These are phyloP conservation scores for Umbellularia californica DNA, from an alignment of 164 flowering plant species.

Conservation along the genomic window DNA sequence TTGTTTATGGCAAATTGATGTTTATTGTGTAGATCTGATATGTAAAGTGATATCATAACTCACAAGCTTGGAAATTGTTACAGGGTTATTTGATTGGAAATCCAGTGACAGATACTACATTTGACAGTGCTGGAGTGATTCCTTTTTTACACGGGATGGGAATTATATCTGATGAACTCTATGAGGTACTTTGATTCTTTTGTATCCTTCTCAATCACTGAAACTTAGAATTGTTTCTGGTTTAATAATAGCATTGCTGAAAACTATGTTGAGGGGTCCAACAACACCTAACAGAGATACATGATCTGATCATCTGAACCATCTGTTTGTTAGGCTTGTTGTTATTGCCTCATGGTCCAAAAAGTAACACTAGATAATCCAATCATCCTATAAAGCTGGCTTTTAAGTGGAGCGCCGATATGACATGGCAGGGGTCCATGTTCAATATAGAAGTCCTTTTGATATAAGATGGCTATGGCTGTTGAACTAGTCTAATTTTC, in stretches of 20 bases:
- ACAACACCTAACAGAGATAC: neutral
- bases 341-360: neutral
- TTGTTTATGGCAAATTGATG: neutral
- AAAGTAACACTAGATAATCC: neutral
- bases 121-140: neutral
- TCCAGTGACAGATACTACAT: neutral
- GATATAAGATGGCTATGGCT: too few relatives aligned
- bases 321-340: neutral
- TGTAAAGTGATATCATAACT: neutral
- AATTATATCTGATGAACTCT: neutral
- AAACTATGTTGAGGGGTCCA: neutral
- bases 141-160: neutral
- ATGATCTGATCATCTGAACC: too few relatives aligned
- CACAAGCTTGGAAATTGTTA: neutral
- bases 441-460: too few relatives aligned
- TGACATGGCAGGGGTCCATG: too few relatives aligned
- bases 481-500: too few relatives aligned
- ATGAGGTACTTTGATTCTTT: neutral
- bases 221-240: neutral
- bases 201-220: neutral
- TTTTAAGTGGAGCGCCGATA: too few relatives aligned
- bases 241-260: neutral
- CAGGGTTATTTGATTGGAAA: constrained; percentile 5
- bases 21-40: neutral
- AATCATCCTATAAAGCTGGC: too few relatives aligned